A percentile compares a stretch with the other conserved stretches of the same genome.
These are phyloP conservation scores for Auricularia sp. DNA, from an alignment of 768 basidiomycete species.

Conservation along the genomic window DNA sequence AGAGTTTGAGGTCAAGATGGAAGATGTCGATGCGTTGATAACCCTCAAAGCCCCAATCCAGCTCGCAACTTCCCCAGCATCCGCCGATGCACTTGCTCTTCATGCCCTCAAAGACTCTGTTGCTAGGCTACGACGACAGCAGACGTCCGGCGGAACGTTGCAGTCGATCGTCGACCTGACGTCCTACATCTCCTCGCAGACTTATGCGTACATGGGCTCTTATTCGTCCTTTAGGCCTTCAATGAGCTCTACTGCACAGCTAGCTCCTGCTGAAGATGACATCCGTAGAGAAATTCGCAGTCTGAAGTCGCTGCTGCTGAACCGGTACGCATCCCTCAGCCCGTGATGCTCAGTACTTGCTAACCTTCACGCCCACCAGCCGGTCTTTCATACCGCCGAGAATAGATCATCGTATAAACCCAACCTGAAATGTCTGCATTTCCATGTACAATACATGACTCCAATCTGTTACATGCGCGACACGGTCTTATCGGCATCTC, in stretches of 20 bases:
- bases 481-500: background rate
- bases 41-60: background rate
- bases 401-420: too few relatives aligned
- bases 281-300: constrained; percentile 64
- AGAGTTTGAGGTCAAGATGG: background rate
- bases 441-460: background rate
- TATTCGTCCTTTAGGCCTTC: constrained; percentile 16
- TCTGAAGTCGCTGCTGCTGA: constrained; percentile 69
- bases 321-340: constrained; percentile 38
- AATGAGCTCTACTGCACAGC: background rate
- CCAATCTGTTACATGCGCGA: background rate
- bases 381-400: background rate
- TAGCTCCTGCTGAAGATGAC: constrained; percentile 46
- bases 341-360: background rate
- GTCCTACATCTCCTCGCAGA: constrained; percentile 67
- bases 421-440: too few relatives aligned
- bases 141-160: constrained; percentile 28
- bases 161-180: constrained; percentile 64
- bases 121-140: background rate
- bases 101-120: background rate
- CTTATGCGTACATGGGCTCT: constrained; percentile 37
- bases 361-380: background rate
- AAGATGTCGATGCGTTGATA: background rate
- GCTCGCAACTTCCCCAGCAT: background rate
- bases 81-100: background rate